Percentiles rank a stretch among this genome's conserved stretches.
Evolutionary conservation across 169 alveolate genomes (phyloP).

Genomic region (Plasmodium gaboni): DNA sequence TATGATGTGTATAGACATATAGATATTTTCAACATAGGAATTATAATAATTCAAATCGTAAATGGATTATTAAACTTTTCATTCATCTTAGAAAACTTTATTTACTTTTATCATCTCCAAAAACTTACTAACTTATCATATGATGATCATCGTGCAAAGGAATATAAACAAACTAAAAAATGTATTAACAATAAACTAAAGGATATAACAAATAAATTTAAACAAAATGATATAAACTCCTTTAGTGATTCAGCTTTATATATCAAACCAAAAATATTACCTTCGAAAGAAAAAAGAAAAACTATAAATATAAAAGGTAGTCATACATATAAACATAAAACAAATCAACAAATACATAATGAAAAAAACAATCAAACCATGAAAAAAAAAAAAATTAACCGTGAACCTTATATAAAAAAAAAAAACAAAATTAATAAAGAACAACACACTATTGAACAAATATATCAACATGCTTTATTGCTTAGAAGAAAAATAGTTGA

Average conservation of each 20-base stretch:
- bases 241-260: conserved; percentile 1
- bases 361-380: no score
- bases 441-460: no score
- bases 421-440: no score
- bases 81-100: conserved; percentile 9
- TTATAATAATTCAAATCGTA: conserved; percentile 23
- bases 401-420: not conserved
- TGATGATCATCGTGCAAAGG: no score
- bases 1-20: conserved; percentile 30
- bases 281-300: not conserved
- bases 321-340: not conserved
- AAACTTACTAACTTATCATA: not conserved
- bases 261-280: not conserved
- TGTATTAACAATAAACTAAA: no score
- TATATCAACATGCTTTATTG: no score
- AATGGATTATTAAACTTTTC: conserved; percentile 26
- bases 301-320: not conserved
- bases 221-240: not conserved
- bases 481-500: no score
- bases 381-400: not conserved
- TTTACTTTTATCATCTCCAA: not conserved
- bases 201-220: not conserved
- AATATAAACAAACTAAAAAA: no score
- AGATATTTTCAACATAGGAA: conserved; percentile 60
- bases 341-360: not conserved